These are phyloP conservation scores for Platanus orientalis DNA, from an alignment of 164 flowering plant genomes.

Conservation along the genomic window DNA sequence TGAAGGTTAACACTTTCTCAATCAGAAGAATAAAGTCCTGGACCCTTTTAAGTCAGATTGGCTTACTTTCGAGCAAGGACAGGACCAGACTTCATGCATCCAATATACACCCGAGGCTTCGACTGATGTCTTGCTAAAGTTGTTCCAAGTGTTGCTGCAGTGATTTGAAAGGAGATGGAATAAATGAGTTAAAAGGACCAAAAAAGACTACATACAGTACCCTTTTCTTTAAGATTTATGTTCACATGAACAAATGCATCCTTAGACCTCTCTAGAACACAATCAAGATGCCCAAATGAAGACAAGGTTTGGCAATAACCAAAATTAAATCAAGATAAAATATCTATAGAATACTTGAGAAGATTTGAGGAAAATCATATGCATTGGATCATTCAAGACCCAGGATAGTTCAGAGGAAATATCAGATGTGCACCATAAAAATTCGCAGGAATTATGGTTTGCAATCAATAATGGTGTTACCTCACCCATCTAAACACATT, in stretches of 20 bases:
- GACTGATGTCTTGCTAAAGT: slow-evolving; percentile 68
- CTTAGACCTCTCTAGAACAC: neutral
- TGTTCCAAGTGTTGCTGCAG: slow-evolving; percentile 80
- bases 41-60: slow-evolving; percentile 3
- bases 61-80: slow-evolving; percentile 91
- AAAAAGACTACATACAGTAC: neutral
- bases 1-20: neutral
- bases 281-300: too few relatives aligned
- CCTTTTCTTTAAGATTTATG: too few relatives aligned
- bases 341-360: too few relatives aligned
- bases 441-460: too few relatives aligned
- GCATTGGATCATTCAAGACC: too few relatives aligned
- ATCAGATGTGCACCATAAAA: too few relatives aligned
- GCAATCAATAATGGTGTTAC: too few relatives aligned
- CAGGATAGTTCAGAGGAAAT: too few relatives aligned
- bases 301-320: too few relatives aligned
- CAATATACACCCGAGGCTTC: slow-evolving; percentile 78
- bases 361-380: too few relatives aligned
- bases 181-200: slow-evolving; percentile 9
- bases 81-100: slow-evolving; percentile 98
- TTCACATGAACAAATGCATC: neutral
- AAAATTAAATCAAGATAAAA: too few relatives aligned
- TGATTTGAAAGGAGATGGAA: slow-evolving; percentile 10
- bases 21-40: neutral
- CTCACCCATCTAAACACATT: too few relatives aligned